Evolutionary conservation across 306 rosid species (phyloP).

Genomic region (Rosa multiflora): DNA sequence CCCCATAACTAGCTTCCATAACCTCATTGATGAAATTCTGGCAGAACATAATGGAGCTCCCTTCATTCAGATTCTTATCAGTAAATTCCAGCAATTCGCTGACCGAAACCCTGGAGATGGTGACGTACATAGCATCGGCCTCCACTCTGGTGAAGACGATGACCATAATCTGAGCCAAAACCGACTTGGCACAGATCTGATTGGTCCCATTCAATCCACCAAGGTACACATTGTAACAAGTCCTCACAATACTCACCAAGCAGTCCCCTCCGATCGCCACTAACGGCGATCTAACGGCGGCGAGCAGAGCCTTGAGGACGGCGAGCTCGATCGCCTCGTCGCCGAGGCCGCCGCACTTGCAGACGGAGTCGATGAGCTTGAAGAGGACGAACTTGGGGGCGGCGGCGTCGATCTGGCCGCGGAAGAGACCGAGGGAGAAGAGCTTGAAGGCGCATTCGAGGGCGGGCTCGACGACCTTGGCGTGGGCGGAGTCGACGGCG

Average conservation of each 20-base stretch:
- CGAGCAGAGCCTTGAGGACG: conserved; percentile 74
- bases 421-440: conserved; percentile 77
- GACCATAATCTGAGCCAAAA: conserved; percentile 90
- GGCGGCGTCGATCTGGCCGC: conserved; percentile 71
- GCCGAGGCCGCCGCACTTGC: conserved; percentile 77
- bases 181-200: conserved; percentile 99
- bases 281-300: conserved; percentile 79
- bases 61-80: conserved; percentile 94
- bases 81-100: conserved; percentile 83
- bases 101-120: conserved; percentile 56
- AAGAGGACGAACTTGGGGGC: conserved; percentile 35
- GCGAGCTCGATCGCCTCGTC: conserved; percentile 82
- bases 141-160: conserved; percentile 76
- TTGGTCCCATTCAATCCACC: conserved; percentile 92
- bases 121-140: conserved; percentile 65
- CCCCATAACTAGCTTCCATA: conserved; percentile 71
- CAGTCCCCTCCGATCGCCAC: conserved; percentile 80
- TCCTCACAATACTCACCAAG: conserved; percentile 76
- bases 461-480: conserved; percentile 95
- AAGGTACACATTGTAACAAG: conserved; percentile 94
- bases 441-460: conserved; percentile 86
- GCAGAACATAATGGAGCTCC: conserved; percentile 72
- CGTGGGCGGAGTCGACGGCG: conserved; percentile 73
- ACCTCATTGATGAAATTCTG: conserved; percentile 87
- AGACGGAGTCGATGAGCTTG: conserved; percentile 68